phyloP scores from a whole-genome alignment of 768 basidiomycete species.

The Agaricus subrufescens region DNA sequence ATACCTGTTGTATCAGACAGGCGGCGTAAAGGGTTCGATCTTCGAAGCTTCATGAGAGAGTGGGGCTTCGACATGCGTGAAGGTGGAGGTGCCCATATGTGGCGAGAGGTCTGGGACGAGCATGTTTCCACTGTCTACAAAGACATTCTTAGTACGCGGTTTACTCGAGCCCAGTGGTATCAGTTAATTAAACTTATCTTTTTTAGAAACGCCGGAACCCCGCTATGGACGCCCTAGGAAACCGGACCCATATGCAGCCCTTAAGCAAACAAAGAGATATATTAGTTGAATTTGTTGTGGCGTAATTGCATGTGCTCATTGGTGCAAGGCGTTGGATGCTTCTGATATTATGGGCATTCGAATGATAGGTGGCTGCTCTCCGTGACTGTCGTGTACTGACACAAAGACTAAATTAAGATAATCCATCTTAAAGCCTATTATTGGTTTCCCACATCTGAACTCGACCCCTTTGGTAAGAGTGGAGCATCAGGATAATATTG shows the following conservation, averaged over 20 bases:
- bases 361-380: neutral
- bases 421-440: neutral
- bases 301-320: neutral
- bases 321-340: neutral
- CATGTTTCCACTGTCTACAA: constrained; percentile 59
- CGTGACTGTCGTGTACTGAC: constrained; percentile 1
- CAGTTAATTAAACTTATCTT: constrained; percentile 7
- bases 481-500: neutral
- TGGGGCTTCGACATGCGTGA: constrained; percentile 48
- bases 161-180: constrained; percentile 8
- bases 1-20: constrained; percentile 42
- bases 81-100: constrained; percentile 81
- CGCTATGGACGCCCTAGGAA: constrained; percentile 50
- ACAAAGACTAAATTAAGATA: neutral
- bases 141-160: constrained; percentile 60
- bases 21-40: constrained; percentile 57
- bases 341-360: neutral
- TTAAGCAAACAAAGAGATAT: constrained; percentile 48
- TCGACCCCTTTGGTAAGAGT: neutral
- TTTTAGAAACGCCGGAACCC: constrained; percentile 44
- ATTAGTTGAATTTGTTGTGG: constrained; percentile 19
- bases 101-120: constrained; percentile 72
- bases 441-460: neutral
- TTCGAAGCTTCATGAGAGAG: constrained; percentile 54
- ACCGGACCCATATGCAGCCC: constrained; percentile 48